Base-by-base conservation (phyloP, 2,329 filamentous ascomycete species). In the Diplocarpon mali region DNA sequence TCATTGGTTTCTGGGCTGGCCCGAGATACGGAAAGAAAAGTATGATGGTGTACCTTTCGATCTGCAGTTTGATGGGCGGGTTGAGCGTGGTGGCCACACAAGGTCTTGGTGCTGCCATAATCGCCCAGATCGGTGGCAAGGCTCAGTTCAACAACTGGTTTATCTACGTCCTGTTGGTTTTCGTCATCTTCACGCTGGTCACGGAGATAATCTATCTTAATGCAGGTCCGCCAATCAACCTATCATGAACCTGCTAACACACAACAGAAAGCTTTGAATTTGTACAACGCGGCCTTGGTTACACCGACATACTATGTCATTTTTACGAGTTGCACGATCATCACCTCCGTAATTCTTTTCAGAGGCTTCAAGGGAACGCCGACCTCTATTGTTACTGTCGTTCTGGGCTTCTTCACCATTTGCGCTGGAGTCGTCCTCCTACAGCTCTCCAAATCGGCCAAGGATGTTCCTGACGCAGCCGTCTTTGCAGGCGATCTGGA, bases 241-340 rank as follows among this genome's bases (percentile, higher is more conserved):
- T 16, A 11, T 2, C 9, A n/a, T 13, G 27, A 17, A 15, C 24
- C 34, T 46, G 37, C 52, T 54, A 31, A 52, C 35, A 29, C 2
- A 17, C 20, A 39, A 47, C 66, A 96, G 89, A 98, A 98, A 95
- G 92, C 92, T 5, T 73, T 96, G 45, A 96, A 98, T 60, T 67
- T 98, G 40, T 96, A 90, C 72, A 96, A 98, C 59, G 92, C 92
- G 31, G 90, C 92, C 7, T 75, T 98, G 53, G 92, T 98, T 48
- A 98, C 92, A 0, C 92, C 92, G 0, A 98, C 92, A 2, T 98
- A 98, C 67, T 98, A 98, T 64, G 92, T 98, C 53, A 90, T 93
- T 69, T 98, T 98, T 63, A 98, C 92, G 32, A 94, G 83, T 56
- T 84, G 88, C 5, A 96, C 92, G 15, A 95, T 98, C 53, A 77